Percentiles rank a stretch among this genome's conserved stretches.
Evolutionary conservation across 352 stramenopile species (phyloP).

Genomic region (Phytopythium kandeliae): DNA sequence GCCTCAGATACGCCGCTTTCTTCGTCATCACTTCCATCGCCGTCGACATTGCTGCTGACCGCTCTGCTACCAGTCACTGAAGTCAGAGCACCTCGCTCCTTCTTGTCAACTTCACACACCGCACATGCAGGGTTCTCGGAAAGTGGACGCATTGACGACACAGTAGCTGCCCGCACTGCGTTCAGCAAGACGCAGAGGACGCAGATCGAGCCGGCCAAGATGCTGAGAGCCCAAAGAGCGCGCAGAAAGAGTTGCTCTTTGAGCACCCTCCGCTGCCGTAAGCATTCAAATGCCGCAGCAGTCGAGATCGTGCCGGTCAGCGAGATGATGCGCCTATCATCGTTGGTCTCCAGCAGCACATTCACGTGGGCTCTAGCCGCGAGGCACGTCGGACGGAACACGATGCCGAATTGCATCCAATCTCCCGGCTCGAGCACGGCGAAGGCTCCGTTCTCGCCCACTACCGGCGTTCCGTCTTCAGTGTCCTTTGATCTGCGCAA

Average conservation of each 20-base stretch:
- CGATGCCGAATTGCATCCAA: neutral
- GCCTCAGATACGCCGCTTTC: constrained; percentile 6
- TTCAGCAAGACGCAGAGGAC: neutral
- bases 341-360: neutral
- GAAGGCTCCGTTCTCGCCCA: neutral
- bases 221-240: neutral
- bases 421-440: neutral
- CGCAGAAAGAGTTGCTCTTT: neutral
- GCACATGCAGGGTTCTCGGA: neutral
- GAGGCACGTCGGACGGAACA: neutral
- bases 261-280: neutral
- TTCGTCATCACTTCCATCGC: neutral
- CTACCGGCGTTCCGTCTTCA: neutral
- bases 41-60: neutral
- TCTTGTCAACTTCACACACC: neutral
- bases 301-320: neutral
- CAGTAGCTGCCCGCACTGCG: neutral
- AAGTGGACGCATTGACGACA: neutral
- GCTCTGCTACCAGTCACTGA: too few relatives aligned
- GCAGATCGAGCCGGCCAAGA: neutral
- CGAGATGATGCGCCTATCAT: neutral
- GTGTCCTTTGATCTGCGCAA: neutral
- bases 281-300: neutral
- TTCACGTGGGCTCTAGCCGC: neutral
- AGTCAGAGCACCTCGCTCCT: too few relatives aligned